Conservation (phyloP, 306 rosid species). For the Dryas octopetala region DNA sequence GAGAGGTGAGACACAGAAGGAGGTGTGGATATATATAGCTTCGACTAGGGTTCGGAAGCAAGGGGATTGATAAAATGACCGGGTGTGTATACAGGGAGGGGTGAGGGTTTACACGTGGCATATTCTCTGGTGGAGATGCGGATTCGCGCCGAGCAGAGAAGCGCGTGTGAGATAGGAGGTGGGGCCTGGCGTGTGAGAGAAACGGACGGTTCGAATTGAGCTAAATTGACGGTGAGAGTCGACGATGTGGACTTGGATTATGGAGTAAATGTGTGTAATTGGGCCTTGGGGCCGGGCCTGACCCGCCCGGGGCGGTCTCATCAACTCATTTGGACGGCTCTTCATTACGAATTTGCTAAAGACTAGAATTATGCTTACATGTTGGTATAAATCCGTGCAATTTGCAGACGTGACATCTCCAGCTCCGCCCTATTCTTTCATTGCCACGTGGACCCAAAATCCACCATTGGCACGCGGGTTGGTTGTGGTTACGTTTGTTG, state of each 20-base stretch:
- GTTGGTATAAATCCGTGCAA: neutral
- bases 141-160: slow-evolving; percentile 36
- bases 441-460: too few relatives aligned
- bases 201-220: slow-evolving; percentile 1
- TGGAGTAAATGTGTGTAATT: neutral
- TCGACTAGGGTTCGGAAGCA: slow-evolving; percentile 47
- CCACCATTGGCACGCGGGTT: too few relatives aligned
- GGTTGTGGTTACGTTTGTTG: too few relatives aligned
- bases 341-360: too few relatives aligned
- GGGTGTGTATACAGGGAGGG: neutral
- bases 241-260: neutral
- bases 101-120: slow-evolving; percentile 44
- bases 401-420: neutral
- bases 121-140: neutral
- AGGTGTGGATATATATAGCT: slow-evolving; percentile 42
- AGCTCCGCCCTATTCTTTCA: neutral
- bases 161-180: slow-evolving; percentile 23
- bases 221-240: slow-evolving; percentile 10
- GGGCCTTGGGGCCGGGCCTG: neutral
- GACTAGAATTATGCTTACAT: neutral
- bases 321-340: too few relatives aligned
- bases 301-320: too few relatives aligned
- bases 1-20: neutral
- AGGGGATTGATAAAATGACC: slow-evolving; percentile 34
- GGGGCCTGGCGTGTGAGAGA: neutral